Percentiles rank a stretch among this genome's conserved stretches.
These are phyloP conservation scores for Microbotryomycetes sp. DNA, from an alignment of 1,284 basidiomycete species.

Conservation along the genomic window DNA sequence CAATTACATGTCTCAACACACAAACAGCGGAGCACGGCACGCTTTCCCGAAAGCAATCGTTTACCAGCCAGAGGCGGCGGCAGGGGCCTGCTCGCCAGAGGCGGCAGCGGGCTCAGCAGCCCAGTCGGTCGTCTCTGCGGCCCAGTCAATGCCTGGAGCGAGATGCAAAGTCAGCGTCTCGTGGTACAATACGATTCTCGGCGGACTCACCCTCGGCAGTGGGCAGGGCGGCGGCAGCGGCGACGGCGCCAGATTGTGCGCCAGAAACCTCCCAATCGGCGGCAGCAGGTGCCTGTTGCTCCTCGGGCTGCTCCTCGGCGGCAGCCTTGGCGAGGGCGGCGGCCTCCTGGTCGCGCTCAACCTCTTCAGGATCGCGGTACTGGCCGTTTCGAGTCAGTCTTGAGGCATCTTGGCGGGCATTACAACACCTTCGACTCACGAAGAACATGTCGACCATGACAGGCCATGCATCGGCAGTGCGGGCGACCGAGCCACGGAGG, in stretches of 20 bases:
- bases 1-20: too few species aligned
- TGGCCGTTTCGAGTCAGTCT: not conserved
- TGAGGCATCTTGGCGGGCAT: not conserved
- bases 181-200: too few species aligned
- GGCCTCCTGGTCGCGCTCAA: constrained; percentile 92
- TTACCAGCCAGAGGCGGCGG: not conserved
- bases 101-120: constrained; percentile 62
- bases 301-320: constrained; percentile 46
- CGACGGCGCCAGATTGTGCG: constrained; percentile 39
- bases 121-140: constrained; percentile 62
- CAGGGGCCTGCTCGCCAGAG: constrained; percentile 29
- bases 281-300: constrained; percentile 46
- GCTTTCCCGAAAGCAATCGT: too few species aligned
- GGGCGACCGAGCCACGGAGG: constrained; percentile 83
- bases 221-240: constrained; percentile 38
- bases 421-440: constrained; percentile 7
- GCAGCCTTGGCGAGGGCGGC: constrained; percentile 62
- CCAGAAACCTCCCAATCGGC: constrained; percentile 38
- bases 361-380: constrained; percentile 99
- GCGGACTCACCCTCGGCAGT: constrained; percentile 29
- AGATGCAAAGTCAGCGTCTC: too few species aligned
- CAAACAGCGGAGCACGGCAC: too few species aligned
- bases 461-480: constrained; percentile 85
- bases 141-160: constrained; percentile 41
- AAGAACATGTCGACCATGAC: constrained; percentile 99